Evolutionary conservation across 352 stramenopile genomes (phyloP), one percentile per base, ranked within the genome.

Genomic region (Phytophthora pluvialis): DNA sequence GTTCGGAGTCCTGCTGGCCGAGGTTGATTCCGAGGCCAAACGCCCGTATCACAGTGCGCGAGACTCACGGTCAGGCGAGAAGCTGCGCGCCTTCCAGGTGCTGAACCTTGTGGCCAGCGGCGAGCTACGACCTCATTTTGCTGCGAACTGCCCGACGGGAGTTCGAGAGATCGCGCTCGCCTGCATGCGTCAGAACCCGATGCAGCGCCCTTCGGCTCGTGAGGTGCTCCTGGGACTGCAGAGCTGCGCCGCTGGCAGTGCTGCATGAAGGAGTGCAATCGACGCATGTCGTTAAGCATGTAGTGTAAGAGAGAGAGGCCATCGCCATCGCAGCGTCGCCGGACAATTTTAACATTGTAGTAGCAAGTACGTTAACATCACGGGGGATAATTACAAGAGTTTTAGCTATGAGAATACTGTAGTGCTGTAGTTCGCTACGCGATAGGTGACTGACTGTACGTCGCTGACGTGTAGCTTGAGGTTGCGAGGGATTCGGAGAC

Each of bases 1-100:
- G 25, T 83, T 88, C 25, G 81, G 81, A n/a, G 77, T 81, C 50
- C 67, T 90, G 13, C 65, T 88, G 3, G 44, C 47, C 13, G 76
- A 86, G 36, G 49, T 90, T 11, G 81, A 90, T 43, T 58, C 67
- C 3, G 77, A 69, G 29, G 64, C 72, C 18, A 75, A 55, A 26
- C 31, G 50, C 29, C 67, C 67, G 18, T 75, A 75, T 44, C 52
- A 67, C 25, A 64, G 43, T 16, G 47, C 60, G 13, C 44, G 51
- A 42, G 45, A 70, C 25, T 36, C 35, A 28, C 49, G 50, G 9
- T 59, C 49, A 16, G 67, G 61, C 13, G 67, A 64, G 28, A 62
- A 60, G 11, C n/a, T 75, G 35, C 43, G 67, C 5, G 62, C 67
- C 11, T 75, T 72, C 33, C 67, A 73, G 38, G 64, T 70, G 64